Base-by-base conservation (phyloP, 768 basidiomycete genomes). In the Tylopilus sp. region DNA sequence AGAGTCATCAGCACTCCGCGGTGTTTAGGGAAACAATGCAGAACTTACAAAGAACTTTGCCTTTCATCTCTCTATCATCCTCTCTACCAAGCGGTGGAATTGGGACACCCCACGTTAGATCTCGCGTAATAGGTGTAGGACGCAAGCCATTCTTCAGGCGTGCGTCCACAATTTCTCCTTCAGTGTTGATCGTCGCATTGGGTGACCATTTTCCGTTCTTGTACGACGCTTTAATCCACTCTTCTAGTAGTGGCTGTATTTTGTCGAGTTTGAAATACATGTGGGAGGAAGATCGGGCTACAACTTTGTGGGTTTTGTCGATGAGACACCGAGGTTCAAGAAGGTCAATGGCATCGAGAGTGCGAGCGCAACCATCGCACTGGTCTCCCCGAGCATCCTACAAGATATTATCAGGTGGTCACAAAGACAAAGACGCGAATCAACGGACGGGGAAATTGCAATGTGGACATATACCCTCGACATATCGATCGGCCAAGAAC, bases 321-420 rank as follows among this genome's bases (percentile, higher is more conserved):
- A 97, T 78, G 48, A 94, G 82, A 67, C 97, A 99, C 39, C 94
- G 84, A n/a, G 97, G 97, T 59, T 92, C 86, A 69, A 98, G 78
- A 48, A 99, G 80, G 60, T 97, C 93, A 53, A 95, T 81, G 2
- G 97, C 92, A 57, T 98, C 92, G 40, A 97, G 80, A 2, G 97
- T 98, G 48, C 91, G 80, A 40, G 86, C 84, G 68, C 97, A 99
- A 48, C 83, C 77, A 69, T 99, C 97, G 69, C 97, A 99, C 73
- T 99, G 97, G 68, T 99, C 97, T 8, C 97, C 97, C 31, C 97
- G 88, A 30, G 95, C 97, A 61, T 98, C 97, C 88, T 92, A 50
- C 18, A 41, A 35, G 7, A 23, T 56, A 40, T 39, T 6, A 21
- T 52, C 13, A 25, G 1, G 21, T 17, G 31, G 30, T 35, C 47